Conservation (phyloP, 257 asterid species). For the Asclepias syriaca region DNA sequence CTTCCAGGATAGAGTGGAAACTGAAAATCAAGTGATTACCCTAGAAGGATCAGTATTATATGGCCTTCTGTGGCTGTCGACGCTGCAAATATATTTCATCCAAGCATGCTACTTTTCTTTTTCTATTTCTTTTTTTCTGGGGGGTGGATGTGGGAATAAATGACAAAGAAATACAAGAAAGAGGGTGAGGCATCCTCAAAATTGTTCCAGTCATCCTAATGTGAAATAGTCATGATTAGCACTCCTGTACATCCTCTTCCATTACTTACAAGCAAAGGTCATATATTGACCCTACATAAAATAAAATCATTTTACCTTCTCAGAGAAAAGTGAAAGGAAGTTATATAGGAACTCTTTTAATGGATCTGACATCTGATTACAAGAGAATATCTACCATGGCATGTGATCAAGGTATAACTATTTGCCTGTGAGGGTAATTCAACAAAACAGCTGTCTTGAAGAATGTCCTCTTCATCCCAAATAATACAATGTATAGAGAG, state of each 20-base stretch:
- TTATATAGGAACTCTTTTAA: neutral
- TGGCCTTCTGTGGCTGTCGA: neutral
- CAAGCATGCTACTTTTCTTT: no score
- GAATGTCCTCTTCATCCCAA: neutral
- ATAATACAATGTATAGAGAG: neutral
- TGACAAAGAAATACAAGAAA: neutral
- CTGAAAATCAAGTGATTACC: neutral
- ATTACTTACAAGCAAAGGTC: neutral
- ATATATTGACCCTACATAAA: neutral
- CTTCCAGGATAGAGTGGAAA: neutral
- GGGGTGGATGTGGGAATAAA: neutral
- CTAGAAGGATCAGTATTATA: neutral
- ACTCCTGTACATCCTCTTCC: neutral
- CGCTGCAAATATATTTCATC: neutral
- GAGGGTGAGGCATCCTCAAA: neutral
- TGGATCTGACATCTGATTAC: neutral
- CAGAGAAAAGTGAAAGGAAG: neutral
- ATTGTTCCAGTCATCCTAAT: neutral
- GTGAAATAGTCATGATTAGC: neutral
- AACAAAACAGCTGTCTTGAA: neutral
- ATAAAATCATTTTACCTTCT: neutral
- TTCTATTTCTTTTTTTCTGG: neutral
- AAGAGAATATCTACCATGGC: neutral
- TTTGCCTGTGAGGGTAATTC: neutral
- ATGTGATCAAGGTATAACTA: neutral